A percentile compares a stretch with the other conserved stretches of the same genome.
phyloP scores from a whole-genome alignment of 2,329 filamentous ascomycete species.

The Aspergillus sp. region DNA sequence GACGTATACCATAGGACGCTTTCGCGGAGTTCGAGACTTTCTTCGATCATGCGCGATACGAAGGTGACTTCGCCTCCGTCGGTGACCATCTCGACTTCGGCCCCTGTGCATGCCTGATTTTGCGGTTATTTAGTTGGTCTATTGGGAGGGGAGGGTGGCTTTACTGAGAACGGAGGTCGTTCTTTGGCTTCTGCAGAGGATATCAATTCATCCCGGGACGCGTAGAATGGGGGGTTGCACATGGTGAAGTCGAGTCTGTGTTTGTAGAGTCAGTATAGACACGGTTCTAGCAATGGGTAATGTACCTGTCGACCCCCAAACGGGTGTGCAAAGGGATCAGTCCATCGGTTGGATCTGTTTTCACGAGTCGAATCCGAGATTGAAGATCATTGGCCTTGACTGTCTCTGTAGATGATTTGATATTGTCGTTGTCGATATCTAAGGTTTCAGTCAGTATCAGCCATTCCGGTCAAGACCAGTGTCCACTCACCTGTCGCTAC shows the following conservation, averaged over 20 bases:
- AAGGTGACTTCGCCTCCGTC: conserved; percentile 76
- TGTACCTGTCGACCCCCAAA: conserved; percentile 25
- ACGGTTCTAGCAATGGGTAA: background rate
- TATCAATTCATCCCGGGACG: conserved; percentile 67
- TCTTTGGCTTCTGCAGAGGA: conserved; percentile 65
- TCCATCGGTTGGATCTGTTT: conserved; percentile 50
- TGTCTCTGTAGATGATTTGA: conserved; percentile 67
- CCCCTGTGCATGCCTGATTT: conserved; percentile 65
- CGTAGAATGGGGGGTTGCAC: conserved; percentile 94
- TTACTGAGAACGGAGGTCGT: conserved; percentile 67
- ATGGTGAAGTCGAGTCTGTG: conserved; percentile 75
- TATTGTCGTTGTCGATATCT: conserved; percentile 73
- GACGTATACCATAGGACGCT: conserved; percentile 83
- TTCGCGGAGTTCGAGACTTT: conserved; percentile 61
- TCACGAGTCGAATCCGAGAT: conserved; percentile 63
- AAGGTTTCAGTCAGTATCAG: background rate
- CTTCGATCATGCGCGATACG: conserved; percentile 66
- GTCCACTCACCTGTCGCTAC: conserved; percentile 59
- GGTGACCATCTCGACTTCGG: conserved; percentile 81
- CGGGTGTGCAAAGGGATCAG: conserved; percentile 64
- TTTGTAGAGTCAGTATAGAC: conserved; percentile 9
- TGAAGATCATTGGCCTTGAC: conserved; percentile 65
- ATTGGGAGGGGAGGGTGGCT: conserved; percentile 24
- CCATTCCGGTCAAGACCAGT: background rate
- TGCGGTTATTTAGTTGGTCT: background rate